Percentiles rank a stretch among this genome's conserved stretches.
Evolutionary conservation across 148 eudicot species (phyloP).

Genomic region (Nepenthes mirabilis): DNA sequence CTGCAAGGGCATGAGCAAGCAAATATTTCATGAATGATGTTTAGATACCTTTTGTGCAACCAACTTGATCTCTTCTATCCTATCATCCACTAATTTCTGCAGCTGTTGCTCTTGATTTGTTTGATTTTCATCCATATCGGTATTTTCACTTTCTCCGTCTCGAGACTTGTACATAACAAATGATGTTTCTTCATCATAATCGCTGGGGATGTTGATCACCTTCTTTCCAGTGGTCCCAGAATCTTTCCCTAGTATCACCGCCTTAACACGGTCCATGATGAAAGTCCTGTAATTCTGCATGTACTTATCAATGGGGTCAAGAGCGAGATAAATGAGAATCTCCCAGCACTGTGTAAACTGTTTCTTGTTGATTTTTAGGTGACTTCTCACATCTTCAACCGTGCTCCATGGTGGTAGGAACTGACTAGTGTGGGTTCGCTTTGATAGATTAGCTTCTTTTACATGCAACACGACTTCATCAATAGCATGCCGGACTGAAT

Average conservation of each 20-base stretch:
- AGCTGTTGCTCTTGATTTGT: conserved; percentile 53
- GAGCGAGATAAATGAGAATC: conserved; percentile 64
- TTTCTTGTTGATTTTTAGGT: conserved; percentile 71
- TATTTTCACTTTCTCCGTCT: conserved; percentile 25
- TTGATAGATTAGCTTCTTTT: conserved; percentile 66
- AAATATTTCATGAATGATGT: conserved; percentile 2
- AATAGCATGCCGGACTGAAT: conserved; percentile 38
- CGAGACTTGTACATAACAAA: conserved; percentile 68
- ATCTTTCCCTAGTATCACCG: conserved; percentile 58
- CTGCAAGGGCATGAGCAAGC: not conserved
- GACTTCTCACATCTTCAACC: conserved; percentile 54
- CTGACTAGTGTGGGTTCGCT: conserved; percentile 37
- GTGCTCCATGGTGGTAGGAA: conserved; percentile 43
- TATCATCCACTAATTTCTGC: conserved; percentile 50
- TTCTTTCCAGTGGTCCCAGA: conserved; percentile 51
- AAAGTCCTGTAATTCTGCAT: conserved; percentile 55
- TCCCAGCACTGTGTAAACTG: conserved; percentile 91
- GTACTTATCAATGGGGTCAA: conserved; percentile 54
- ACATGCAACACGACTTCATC: conserved; percentile 28
- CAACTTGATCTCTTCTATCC: conserved; percentile 39
- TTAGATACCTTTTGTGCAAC: conserved; percentile 53
- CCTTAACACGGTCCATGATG: conserved; percentile 45
- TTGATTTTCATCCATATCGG: conserved; percentile 40
- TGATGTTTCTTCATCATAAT: conserved; percentile 45
- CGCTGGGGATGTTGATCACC: conserved; percentile 55